These are phyloP conservation scores for Pythium dissimile DNA, from an alignment of 352 stramenopile genomes.

Conservation along the genomic window DNA sequence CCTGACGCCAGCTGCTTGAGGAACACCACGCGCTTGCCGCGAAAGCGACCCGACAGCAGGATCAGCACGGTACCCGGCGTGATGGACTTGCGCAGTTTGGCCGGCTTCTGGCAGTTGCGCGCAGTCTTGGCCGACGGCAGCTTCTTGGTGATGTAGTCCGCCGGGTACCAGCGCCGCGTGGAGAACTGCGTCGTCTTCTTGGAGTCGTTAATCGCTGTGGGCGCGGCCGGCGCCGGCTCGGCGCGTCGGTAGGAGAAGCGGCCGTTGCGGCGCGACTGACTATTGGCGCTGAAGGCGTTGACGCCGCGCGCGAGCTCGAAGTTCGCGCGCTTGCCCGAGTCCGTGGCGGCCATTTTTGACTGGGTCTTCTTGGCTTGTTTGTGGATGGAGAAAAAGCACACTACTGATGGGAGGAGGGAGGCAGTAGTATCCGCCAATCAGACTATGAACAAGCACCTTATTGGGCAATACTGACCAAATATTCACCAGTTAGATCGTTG, in stretches of 20 bases:
- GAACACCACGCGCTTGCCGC: constrained; percentile 98
- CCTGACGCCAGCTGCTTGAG: constrained; percentile 95
- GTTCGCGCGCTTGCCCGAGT: constrained; percentile 42
- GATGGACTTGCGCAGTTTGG: constrained; percentile 95
- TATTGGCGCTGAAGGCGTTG: constrained; percentile 69
- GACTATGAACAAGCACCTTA: no score
- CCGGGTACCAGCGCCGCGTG: constrained; percentile 49
- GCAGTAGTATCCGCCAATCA: background rate
- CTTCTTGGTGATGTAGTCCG: constrained; percentile 64
- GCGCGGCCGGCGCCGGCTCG: background rate
- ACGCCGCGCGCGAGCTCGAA: constrained; percentile 63
- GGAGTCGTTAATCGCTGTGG: constrained; percentile 8
- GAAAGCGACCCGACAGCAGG: constrained; percentile 95
- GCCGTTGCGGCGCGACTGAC: constrained; percentile 51
- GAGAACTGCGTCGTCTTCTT: constrained; percentile 12
- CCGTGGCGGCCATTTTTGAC: background rate
- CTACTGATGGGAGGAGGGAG: no score
- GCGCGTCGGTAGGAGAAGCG: constrained; percentile 33
- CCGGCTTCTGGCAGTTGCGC: constrained; percentile 81
- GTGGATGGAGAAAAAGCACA: background rate
- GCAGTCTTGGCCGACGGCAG: constrained; percentile 62
- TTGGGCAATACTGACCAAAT: no score
- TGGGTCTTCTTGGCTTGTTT: background rate
- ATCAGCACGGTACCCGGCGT: constrained; percentile 97
- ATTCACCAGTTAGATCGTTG: no score